Percentiles rank a stretch among this genome's conserved stretches.
Conservation (phyloP, 2,329 filamentous ascomycete genomes). For the Aspergillus tamarii region DNA sequence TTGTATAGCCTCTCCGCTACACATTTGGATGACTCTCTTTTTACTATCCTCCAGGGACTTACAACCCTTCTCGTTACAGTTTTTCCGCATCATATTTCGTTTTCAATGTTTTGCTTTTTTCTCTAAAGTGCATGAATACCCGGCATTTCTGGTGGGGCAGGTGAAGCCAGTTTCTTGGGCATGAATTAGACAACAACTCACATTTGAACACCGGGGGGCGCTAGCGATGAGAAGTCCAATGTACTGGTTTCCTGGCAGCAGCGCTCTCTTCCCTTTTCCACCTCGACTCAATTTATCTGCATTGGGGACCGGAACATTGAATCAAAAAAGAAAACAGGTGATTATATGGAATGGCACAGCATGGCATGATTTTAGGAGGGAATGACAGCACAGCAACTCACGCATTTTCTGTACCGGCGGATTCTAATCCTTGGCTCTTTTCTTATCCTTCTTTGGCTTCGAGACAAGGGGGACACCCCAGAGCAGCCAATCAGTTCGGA, state of each 20-base stretch:
- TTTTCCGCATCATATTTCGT: not conserved
- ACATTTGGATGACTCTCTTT: slow-evolving; percentile 4
- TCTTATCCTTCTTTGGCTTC: not conserved
- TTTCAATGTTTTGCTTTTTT: not conserved
- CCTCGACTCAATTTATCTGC: not conserved
- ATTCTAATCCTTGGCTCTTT: not conserved
- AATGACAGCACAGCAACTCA: not conserved
- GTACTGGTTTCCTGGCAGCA: not conserved
- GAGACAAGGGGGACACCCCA: not conserved
- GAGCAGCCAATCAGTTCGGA: not conserved
- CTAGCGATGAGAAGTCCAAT: not conserved
- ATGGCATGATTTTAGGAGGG: not conserved
- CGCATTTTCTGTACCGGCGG: not conserved
- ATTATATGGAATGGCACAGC: not conserved
- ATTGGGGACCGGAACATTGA: not conserved
- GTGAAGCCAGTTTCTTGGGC: not conserved
- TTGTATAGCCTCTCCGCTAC: not conserved
- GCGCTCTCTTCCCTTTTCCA: not conserved
- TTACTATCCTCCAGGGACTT: not conserved
- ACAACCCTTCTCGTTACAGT: not conserved
- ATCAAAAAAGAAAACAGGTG: not conserved
- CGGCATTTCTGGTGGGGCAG: slow-evolving; percentile 1
- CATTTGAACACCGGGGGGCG: not conserved
- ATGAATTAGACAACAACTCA: slow-evolving; percentile 3
- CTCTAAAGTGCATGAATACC: not conserved